Base-by-base conservation (phyloP, 257 asterid genomes). In the Oldenlandia corymbosa region DNA sequence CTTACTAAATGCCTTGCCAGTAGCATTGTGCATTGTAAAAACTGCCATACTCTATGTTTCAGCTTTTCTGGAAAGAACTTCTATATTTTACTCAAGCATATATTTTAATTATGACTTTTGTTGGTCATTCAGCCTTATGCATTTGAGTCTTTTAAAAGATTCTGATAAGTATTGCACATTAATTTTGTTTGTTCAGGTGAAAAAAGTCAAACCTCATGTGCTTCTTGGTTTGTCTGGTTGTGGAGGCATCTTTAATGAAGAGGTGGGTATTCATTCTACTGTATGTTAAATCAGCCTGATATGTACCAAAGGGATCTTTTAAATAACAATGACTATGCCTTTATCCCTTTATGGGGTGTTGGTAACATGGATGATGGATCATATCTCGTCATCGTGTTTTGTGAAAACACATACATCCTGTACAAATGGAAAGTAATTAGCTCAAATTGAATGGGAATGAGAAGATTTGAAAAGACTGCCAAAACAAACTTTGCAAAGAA, bases 151-250 rank as follows among this genome's bases (percentile, higher is more conserved):
- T 26, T 59, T 16, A 11, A 37, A 28, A 30, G 31, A 9, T 60
- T 58, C 71, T 43, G 62, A 74, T 66, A 76, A 31, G 26, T 55
- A 74, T 63, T 79, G 34, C 48, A 17, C 48, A 53, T 23, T 23
- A 34, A 48, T 21, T 48, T 73, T 32, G 26, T 13, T 56, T 79
- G 37, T 86, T 81, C 95, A 93, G 99, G 92, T 93, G 64, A 84
- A 86, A 73, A 87, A 88, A 75, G 97, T 90, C 62, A 93, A 85
- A 78, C 99, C 99, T 23, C 96, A 90, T 52, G 96, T 90, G 80
- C 96, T 93, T 78, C 96, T 93, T 75, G 99, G 99, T 71, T 84
- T 93, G 78, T 93, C 99, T 41, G 99, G 96, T 80, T 97, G 87
- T 66, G 97, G 99, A 27, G 95, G 96, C 41, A 68, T 93, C 71